Percentiles rank a stretch among this genome's conserved stretches.
These are phyloP conservation scores for Lentinula sp. DNA, from an alignment of 768 basidiomycete species.

Conservation along the genomic window DNA sequence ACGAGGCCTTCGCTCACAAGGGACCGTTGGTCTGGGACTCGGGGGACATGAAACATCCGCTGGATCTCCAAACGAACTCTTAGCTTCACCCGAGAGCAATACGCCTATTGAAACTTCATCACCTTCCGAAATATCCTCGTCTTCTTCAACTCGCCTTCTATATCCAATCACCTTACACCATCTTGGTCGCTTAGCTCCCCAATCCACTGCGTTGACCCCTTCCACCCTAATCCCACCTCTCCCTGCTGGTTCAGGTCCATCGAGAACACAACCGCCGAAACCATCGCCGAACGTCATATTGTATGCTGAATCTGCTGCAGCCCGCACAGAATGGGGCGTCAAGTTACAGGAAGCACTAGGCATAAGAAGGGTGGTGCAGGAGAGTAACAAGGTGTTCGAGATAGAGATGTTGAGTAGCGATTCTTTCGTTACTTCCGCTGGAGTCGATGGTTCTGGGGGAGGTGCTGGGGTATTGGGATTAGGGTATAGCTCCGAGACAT, in stretches of 20 bases:
- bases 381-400: conserved; percentile 93
- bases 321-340: conserved; percentile 80
- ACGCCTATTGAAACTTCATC: conserved; percentile 4
- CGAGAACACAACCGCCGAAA: conserved; percentile 69
- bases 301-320: conserved; percentile 76
- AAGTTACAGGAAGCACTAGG: conserved; percentile 87
- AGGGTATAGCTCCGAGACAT: conserved; percentile 73
- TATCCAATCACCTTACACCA: conserved; percentile 88
- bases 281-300: conserved; percentile 54
- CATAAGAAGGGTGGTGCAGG: conserved; percentile 79
- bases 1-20: conserved; percentile 41
- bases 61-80: neutral
- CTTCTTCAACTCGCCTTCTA: conserved; percentile 63
- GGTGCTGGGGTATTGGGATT: conserved; percentile 26
- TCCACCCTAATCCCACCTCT: conserved; percentile 45
- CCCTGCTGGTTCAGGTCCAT: conserved; percentile 87
- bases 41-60: neutral
- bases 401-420: conserved; percentile 84
- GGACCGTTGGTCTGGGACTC: neutral
- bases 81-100: neutral
- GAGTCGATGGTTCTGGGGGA: conserved; percentile 30
- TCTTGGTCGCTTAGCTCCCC: conserved; percentile 52
- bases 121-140: conserved; percentile 1
- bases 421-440: conserved; percentile 76
- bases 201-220: neutral